Evolutionary conservation across 2,329 filamentous ascomycete species (phyloP), one percentile per base, ranked within the genome.

Genomic region (Ophiostoma quercus): DNA sequence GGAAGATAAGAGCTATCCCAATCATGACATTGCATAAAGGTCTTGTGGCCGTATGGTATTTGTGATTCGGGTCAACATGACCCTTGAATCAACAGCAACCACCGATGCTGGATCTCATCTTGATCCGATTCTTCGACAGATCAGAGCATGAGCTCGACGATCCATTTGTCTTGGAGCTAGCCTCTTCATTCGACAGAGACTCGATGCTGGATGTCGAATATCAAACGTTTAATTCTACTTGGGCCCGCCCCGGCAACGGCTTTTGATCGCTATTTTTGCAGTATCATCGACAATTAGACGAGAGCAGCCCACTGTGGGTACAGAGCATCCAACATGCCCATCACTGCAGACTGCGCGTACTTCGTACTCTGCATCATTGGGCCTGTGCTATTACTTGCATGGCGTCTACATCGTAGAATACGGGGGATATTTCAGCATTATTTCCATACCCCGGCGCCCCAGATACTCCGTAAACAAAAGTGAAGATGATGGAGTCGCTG

Each of bases 321-420:
- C 12, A 29, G 19, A 3, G 3, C 51, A 57, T 12, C 7, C 22
- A 34, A 8, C 51, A 9, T 57, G 51, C 22, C n/a, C n/a, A 57
- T 25, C n/a, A 22, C 22, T 57, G 8, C 51, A 54, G 41, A 43
- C 19, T 47, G 43, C 19, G 43, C 16, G 43, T 3, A 19, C 43
- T 47, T 7, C 16, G 43, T 3, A 19, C 43, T 47, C 16, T 47
- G 43, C 41, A 41, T 14, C 43, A 47, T 47, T 8, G 43, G 43
- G 43, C 43, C 7, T 57, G 51, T 25, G 22, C 25, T 32, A 62
- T 62, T 32, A 32, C 57, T 62, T 62, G 57, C 57, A 62, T 62
- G 25, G 57, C 25, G 57, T 32, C 57, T 62, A 41, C 39, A 41
- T 41, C 11, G 39, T 41, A 62, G 57, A 32, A 62, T 32, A 32